Conservation (phyloP, 2,329 filamentous ascomycete species). For the Ciborinia camelliae region DNA sequence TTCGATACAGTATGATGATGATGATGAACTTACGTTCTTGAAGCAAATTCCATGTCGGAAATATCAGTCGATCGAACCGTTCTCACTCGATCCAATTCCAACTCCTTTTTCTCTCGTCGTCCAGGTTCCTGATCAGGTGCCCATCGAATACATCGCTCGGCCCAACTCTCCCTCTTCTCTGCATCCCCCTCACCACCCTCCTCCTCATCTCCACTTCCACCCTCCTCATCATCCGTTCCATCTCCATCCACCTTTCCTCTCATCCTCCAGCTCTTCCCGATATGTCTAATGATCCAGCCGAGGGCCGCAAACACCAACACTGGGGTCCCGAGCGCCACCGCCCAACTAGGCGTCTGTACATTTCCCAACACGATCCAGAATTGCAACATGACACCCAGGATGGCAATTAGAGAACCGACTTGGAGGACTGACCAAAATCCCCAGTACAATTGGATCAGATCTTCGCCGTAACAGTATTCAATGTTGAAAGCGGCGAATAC, state of each 20-base stretch:
- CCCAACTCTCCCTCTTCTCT: not conserved
- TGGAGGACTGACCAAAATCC: constrained; percentile 60
- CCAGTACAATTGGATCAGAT: constrained; percentile 58
- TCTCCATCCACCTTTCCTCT: not conserved
- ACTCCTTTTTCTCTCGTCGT: not conserved
- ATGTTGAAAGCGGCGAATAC: constrained; percentile 42
- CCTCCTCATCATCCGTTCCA: not conserved
- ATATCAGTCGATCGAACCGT: not conserved
- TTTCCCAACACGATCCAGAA: constrained; percentile 49
- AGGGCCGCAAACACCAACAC: constrained; percentile 52
- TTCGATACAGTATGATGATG: too few species aligned
- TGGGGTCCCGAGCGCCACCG: constrained; percentile 56
- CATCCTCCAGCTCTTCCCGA: constrained; percentile 12
- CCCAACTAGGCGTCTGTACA: constrained; percentile 55
- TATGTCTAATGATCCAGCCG: constrained; percentile 38
- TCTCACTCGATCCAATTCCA: not conserved
- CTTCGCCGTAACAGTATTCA: constrained; percentile 57
- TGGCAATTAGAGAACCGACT: constrained; percentile 55
- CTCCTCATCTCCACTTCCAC: not conserved
- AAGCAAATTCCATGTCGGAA: constrained; percentile 7
- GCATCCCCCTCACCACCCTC: not conserved
- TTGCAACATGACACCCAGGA: constrained; percentile 54
- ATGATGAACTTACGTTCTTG: not conserved
- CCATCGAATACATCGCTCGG: constrained; percentile 14
- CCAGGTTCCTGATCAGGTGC: not conserved